Evolutionary conservation across 1,139 yeast genomes (phyloP).

Genomic region (Protomyces inouyei): DNA sequence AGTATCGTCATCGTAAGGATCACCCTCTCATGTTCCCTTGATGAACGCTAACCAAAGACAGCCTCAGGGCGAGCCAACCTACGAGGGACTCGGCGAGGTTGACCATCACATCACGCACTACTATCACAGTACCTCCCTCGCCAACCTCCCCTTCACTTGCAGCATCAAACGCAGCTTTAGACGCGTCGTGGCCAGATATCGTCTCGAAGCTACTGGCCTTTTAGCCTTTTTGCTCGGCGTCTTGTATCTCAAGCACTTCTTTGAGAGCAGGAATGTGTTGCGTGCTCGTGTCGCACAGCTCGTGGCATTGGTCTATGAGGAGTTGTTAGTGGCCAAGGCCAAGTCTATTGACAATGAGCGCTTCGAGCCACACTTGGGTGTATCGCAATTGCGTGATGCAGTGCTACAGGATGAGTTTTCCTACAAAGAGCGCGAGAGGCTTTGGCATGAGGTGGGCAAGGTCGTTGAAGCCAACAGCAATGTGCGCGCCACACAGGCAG

Average conservation of each 20-base stretch:
- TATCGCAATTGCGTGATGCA: conserved; percentile 72
- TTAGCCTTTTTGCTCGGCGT: conserved; percentile 1
- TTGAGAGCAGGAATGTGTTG: conserved; percentile 8
- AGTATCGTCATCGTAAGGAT: conserved; percentile 12
- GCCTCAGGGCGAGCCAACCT: conserved; percentile 9
- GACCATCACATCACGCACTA: conserved; percentile 28
- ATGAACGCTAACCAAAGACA: conserved; percentile 18
- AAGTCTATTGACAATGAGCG: conserved; percentile 10
- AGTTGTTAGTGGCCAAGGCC: conserved; percentile 7
- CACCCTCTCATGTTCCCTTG: not conserved
- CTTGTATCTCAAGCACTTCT: conserved; percentile 9
- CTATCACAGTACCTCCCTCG: conserved; percentile 40
- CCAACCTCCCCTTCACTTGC: conserved; percentile 40
- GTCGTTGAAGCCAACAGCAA: conserved; percentile 64
- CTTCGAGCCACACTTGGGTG: conserved; percentile 22
- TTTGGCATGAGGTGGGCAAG: conserved; percentile 61
- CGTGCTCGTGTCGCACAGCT: conserved; percentile 2
- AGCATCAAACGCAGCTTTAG: conserved; percentile 35
- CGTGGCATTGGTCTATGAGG: conserved; percentile 17
- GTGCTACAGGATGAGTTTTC: conserved; percentile 47
- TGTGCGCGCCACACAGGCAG: conserved; percentile 56
- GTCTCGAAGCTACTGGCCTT: conserved; percentile 35
- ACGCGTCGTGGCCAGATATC: conserved; percentile 38
- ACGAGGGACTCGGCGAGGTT: conserved; percentile 6
- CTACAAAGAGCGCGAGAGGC: conserved; percentile 46